These are phyloP conservation scores for Trapa incisa DNA, from an alignment of 345 rosid genomes.

Conservation along the genomic window DNA sequence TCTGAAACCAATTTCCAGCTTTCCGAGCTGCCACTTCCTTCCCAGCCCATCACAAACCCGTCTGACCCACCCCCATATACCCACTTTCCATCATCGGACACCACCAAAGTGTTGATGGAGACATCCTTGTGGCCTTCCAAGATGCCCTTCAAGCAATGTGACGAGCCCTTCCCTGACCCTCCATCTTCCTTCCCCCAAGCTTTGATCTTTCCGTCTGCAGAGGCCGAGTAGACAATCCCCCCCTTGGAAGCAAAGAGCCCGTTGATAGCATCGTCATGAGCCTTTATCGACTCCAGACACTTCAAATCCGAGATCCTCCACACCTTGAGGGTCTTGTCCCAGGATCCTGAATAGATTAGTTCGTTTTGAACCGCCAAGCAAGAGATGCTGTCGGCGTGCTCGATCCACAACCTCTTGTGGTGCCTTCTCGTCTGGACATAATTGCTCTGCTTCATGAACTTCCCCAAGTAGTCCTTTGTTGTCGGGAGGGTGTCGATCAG, in stretches of 20 bases:
- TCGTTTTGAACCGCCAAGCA: conserved; percentile 58
- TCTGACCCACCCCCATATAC: conserved; percentile 85
- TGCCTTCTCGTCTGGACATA: conserved; percentile 62
- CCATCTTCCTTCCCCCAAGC: conserved; percentile 72
- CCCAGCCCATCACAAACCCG: conserved; percentile 84
- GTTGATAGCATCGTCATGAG: conserved; percentile 84
- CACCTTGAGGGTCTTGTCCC: conserved; percentile 93
- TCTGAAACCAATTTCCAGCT: conserved; percentile 55
- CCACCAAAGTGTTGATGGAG: conserved; percentile 55
- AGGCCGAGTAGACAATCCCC: conserved; percentile 71
- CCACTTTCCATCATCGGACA: conserved; percentile 56
- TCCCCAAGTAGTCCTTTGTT: conserved; percentile 64
- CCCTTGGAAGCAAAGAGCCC: conserved; percentile 48
- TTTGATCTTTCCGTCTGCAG: conserved; percentile 81
- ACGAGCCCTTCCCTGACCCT: conserved; percentile 19
- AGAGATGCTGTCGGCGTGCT: conserved; percentile 82
- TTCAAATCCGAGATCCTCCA: conserved; percentile 78
- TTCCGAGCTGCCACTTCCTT: conserved; percentile 25
- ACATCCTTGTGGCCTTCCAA: conserved; percentile 69
- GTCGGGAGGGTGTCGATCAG: conserved; percentile 78
- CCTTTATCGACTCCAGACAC: conserved; percentile 76
- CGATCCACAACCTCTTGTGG: conserved; percentile 62
- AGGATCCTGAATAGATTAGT: conserved; percentile 68
- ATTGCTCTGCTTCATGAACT: conserved; percentile 76
- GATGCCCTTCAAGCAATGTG: conserved; percentile 64